Evolutionary conservation across 2,329 filamentous ascomycete genomes (phyloP).

Genomic region (Cladosporium sphaerospermum): DNA sequence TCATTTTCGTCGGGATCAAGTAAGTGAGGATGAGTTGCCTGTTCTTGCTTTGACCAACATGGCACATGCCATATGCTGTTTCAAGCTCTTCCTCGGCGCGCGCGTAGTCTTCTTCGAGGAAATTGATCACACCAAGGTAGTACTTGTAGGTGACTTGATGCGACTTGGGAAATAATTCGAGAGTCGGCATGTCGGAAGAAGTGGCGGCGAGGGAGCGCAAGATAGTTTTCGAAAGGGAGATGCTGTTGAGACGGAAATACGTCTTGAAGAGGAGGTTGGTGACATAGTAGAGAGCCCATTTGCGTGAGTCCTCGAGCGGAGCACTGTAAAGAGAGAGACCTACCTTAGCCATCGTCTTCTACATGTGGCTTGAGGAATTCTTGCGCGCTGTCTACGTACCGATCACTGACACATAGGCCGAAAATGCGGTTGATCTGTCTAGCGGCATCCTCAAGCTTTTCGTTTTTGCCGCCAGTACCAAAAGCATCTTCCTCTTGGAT

Average conservation of each 20-base stretch:
- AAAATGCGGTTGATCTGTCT: slow-evolving; percentile 89
- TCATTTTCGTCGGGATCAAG: slow-evolving; percentile 83
- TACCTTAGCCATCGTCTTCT: slow-evolving; percentile 19
- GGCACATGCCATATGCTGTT: slow-evolving; percentile 75
- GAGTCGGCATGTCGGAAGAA: slow-evolving; percentile 69
- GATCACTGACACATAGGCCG: slow-evolving; percentile 79
- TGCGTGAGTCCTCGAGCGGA: slow-evolving; percentile 79
- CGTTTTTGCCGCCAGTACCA: slow-evolving; percentile 67
- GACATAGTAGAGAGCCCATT: slow-evolving; percentile 96
- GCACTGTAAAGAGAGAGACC: slow-evolving; percentile 48
- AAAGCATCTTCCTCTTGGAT: slow-evolving; percentile 85
- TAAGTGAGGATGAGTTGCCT: slow-evolving; percentile 92
- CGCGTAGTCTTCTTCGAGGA: slow-evolving; percentile 87
- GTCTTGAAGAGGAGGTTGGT: slow-evolving; percentile 97
- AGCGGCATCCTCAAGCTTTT: slow-evolving; percentile 84
- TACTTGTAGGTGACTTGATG: slow-evolving; percentile 96
- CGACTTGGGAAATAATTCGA: slow-evolving; percentile 75
- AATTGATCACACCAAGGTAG: slow-evolving; percentile 87
- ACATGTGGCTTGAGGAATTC: slow-evolving; percentile 6
- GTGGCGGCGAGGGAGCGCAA: slow-evolving; percentile 76
- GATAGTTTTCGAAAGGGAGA: slow-evolving; percentile 84
- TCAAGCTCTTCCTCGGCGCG: slow-evolving; percentile 75
- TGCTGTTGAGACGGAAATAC: slow-evolving; percentile 83
- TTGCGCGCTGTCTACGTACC: slow-evolving; percentile 48
- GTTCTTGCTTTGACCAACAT: slow-evolving; percentile 65